phyloP scores from a whole-genome alignment of 2,329 filamentous ascomycete genomes.

The Pseudogymnoascus pannorum region DNA sequence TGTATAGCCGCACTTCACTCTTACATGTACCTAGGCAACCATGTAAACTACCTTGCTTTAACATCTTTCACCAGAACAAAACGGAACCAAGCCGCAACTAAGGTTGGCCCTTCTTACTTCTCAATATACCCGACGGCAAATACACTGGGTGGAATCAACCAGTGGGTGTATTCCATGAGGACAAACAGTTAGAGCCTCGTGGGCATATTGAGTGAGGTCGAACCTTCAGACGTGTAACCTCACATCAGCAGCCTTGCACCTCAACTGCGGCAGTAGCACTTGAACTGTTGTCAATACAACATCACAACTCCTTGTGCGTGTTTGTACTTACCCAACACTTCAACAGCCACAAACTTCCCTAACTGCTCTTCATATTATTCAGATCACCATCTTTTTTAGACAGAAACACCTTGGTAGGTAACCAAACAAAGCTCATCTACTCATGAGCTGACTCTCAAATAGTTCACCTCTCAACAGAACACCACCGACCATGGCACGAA shows the following conservation, averaged over 20 bases:
- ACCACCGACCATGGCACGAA: neutral
- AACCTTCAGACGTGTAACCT: neutral
- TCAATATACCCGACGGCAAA: neutral
- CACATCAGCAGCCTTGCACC: neutral
- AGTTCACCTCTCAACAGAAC: neutral
- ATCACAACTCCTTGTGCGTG: neutral
- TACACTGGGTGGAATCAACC: neutral
- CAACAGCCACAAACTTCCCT: neutral
- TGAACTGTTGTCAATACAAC: neutral
- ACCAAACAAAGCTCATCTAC: neutral
- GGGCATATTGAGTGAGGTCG: neutral
- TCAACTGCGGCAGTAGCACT: neutral
- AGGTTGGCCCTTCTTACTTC: neutral
- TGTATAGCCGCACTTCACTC: neutral
- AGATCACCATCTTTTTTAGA: neutral
- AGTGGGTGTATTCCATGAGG: neutral
- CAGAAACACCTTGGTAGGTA: neutral
- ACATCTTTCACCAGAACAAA: neutral
- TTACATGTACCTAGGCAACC: neutral
- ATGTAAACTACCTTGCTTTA: neutral
- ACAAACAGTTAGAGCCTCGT: neutral
- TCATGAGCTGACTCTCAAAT: neutral
- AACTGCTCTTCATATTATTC: neutral
- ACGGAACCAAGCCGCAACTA: neutral
- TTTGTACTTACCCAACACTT: neutral